Conservation (phyloP, 768 basidiomycete species). For the Cyclocybe aegerita region DNA sequence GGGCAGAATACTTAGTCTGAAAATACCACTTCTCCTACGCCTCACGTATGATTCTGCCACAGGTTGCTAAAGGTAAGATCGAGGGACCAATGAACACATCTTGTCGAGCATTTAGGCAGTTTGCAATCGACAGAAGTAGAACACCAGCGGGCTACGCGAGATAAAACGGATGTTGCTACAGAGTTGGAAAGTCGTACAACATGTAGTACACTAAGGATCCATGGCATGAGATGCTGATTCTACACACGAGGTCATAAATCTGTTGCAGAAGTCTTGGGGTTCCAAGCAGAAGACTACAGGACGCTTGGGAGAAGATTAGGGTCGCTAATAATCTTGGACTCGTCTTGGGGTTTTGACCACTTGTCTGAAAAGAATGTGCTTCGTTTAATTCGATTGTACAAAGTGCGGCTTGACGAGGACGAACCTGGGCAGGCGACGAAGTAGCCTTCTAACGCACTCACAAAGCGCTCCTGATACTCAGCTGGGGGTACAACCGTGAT, state of each 20-base stretch:
- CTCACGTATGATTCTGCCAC: no score
- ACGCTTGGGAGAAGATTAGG: constrained; percentile 41
- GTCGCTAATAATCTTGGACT: constrained; percentile 37
- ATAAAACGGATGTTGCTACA: neutral
- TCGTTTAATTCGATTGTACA: neutral
- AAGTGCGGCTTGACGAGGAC: constrained; percentile 5
- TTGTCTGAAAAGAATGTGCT: constrained; percentile 31
- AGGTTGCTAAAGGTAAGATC: no score
- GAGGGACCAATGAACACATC: no score
- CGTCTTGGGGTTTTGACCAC: constrained; percentile 48
- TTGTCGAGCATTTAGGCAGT: no score
- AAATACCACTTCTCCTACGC: no score
- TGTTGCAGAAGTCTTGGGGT: neutral
- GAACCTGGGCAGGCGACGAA: constrained; percentile 76
- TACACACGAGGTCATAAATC: neutral
- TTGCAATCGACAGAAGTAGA: no score
- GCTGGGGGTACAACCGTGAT: constrained; percentile 79
- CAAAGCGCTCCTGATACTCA: constrained; percentile 79
- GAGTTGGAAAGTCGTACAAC: neutral
- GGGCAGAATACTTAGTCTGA: no score
- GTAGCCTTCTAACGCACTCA: constrained; percentile 69
- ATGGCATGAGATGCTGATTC: neutral
- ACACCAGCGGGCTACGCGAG: no score
- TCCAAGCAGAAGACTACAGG: constrained; percentile 21
- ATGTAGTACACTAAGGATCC: no score